Percentiles rank a stretch among this genome's conserved stretches.
These are phyloP conservation scores for Arthrobotrys sphaeroides DNA, from an alignment of 2,329 filamentous ascomycete species.

Conservation along the genomic window DNA sequence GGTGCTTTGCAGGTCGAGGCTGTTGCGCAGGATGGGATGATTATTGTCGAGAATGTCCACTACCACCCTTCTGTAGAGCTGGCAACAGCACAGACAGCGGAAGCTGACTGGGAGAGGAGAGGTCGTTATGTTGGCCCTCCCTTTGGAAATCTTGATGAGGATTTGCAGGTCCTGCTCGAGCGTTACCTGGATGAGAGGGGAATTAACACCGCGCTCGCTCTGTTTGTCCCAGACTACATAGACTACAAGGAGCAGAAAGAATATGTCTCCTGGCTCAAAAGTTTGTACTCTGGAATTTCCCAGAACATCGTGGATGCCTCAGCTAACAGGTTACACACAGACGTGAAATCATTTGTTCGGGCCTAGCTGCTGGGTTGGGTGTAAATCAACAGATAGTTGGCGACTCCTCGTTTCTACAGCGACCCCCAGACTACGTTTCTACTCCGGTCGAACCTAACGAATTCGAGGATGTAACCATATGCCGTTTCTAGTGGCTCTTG, in stretches of 20 bases:
- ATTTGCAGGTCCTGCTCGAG: slow-evolving; percentile 91
- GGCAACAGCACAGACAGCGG: slow-evolving; percentile 78
- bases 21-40: slow-evolving; percentile 82
- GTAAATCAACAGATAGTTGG: not conserved
- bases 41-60: slow-evolving; percentile 89
- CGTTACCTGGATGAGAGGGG: slow-evolving; percentile 94
- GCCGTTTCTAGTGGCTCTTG: too few relatives aligned
- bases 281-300: slow-evolving; percentile 62
- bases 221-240: slow-evolving; percentile 95
- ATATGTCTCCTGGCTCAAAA: slow-evolving; percentile 88
- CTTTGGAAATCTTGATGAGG: slow-evolving; percentile 93
- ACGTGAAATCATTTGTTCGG: slow-evolving; percentile 47
- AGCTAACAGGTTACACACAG: slow-evolving; percentile 8
- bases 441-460: too few relatives aligned
- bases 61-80: slow-evolving; percentile 82
- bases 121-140: slow-evolving; percentile 88
- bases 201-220: slow-evolving; percentile 82
- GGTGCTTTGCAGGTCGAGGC: slow-evolving; percentile 89
- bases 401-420: too few relatives aligned
- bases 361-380: not conserved
- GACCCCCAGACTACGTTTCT: too few relatives aligned
- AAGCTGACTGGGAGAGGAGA: slow-evolving; percentile 78
- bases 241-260: slow-evolving; percentile 99
- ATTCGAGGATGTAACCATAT: too few relatives aligned
- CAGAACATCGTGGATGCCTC: too few relatives aligned